Evolutionary conservation across 1,284 basidiomycete genomes (phyloP), one percentile per base, ranked within the genome.

Genomic region (Sanghuangporus sanghuang): DNA sequence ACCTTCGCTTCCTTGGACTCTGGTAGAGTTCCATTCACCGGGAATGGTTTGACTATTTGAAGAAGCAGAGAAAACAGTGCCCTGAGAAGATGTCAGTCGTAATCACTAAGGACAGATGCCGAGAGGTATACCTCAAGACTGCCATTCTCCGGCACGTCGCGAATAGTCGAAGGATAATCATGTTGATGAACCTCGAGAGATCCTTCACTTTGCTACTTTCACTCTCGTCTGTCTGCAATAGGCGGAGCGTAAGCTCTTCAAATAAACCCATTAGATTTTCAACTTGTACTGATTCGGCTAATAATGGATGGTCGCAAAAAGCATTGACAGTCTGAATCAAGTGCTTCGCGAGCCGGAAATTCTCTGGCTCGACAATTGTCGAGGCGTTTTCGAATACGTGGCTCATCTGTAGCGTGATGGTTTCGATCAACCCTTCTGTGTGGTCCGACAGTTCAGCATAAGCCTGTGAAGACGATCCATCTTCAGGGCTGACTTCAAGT

Each of bases 121-220:
- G 23, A 56, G n/a, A 58, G 16, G 74, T 87, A 71, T 68, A 95
- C 90, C 92, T 85, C 78, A 98, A 97, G 57, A 98, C 91, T 0
- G 93, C 87, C 82, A 96, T 95, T 65, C 93, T 84, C 68, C 95
- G 84, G 38, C 93, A 92, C 14, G 95, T 95, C 39, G 94, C 91
- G 76, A 99, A 96, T 59, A 96, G 77, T 36, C 96, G 88, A 61
- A 99, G 81, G 64, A 99, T 92, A 64, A 99, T 96, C 89, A 98
- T 96, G 76, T 99, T 99, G 76, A 99, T 94, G 75, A 97, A 98
- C 64, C 94, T 88, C 21, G 95, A 95, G 68, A 97, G 73, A 74
- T 97, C 91, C 74, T 95, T 92, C 63, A 94, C 83, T 69, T 90
- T 86, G 71, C 81, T 84, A 60, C 89, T 79, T 21, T 77, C 75